phyloP scores from a whole-genome alignment of 2,329 filamentous ascomycete species.

The Amylocarpus encephaloides region DNA sequence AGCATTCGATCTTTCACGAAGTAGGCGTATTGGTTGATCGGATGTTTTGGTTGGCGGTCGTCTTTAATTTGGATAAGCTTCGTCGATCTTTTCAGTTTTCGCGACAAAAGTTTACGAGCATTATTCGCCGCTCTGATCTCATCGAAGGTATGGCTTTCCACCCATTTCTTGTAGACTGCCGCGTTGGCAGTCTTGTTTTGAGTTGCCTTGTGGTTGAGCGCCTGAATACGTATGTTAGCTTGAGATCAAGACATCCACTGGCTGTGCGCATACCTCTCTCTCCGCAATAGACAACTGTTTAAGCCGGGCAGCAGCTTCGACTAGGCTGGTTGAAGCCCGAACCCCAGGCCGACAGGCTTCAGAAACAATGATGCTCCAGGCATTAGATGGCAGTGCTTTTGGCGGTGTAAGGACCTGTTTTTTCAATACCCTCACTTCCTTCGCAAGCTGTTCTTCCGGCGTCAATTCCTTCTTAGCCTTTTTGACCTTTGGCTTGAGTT shows the following conservation, averaged over 20 bases:
- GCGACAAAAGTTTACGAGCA: slow-evolving; percentile 39
- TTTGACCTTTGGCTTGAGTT: slow-evolving; percentile 26
- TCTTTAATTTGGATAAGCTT: slow-evolving; percentile 40
- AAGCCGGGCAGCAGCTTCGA: too few relatives aligned
- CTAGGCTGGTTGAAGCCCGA: too few relatives aligned
- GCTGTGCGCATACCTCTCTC: slow-evolving; percentile 5
- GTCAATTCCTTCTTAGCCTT: slow-evolving; percentile 20
- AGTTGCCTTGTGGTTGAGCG: slow-evolving; percentile 45
- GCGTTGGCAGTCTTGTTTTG: slow-evolving; percentile 39
- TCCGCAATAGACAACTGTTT: background rate
- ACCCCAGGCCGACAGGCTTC: background rate
- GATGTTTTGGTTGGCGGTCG: slow-evolving; percentile 44
- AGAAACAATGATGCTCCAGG: slow-evolving; percentile 18
- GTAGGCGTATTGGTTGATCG: slow-evolving; percentile 33
- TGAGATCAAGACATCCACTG: background rate
- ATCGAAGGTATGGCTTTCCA: slow-evolving; percentile 46
- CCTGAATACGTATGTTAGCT: slow-evolving; percentile 34
- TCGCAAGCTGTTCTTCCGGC: slow-evolving; percentile 1
- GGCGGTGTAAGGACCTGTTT: slow-evolving; percentile 27
- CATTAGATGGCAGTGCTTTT: slow-evolving; percentile 29
- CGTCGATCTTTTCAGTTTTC: slow-evolving; percentile 17
- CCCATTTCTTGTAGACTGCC: slow-evolving; percentile 45
- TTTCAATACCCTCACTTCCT: slow-evolving; percentile 17
- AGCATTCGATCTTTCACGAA: slow-evolving; percentile 41
- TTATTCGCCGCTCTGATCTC: slow-evolving; percentile 53